A percentile compares a stretch with the other conserved stretches of the same genome.
Evolutionary conservation across 106 monocot species (phyloP).

Genomic region (Chionographis japonica): DNA sequence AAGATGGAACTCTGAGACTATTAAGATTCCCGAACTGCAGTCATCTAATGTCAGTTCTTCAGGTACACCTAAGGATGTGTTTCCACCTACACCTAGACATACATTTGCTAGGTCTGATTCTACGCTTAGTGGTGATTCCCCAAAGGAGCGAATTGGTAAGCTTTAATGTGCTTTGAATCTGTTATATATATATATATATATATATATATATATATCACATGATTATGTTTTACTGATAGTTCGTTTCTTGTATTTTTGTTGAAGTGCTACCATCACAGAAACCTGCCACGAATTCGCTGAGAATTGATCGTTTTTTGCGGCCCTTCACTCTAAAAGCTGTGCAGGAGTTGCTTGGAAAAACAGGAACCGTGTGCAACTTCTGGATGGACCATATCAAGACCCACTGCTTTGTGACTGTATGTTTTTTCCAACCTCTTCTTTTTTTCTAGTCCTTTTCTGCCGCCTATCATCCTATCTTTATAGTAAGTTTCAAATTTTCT

Average conservation of each 20-base stretch:
- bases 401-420: constrained; percentile 57
- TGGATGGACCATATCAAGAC: constrained; percentile 68
- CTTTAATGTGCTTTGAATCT: neutral
- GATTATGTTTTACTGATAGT: neutral
- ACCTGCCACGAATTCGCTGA: constrained; percentile 58
- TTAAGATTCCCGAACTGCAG: constrained; percentile 50
- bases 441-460: too few species aligned
- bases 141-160: constrained; percentile 77
- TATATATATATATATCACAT: neutral
- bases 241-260: constrained; percentile 7
- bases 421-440: neutral
- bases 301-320: constrained; percentile 68
- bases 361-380: constrained; percentile 37
- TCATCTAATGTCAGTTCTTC: constrained; percentile 27
- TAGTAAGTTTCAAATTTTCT: too few species aligned
- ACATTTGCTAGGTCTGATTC: constrained; percentile 56
- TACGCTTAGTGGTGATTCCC: constrained; percentile 41
- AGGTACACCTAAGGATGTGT: constrained; percentile 34
- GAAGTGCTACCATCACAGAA: constrained; percentile 70
- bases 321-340: constrained; percentile 62
- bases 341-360: constrained; percentile 35
- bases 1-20: constrained; percentile 59
- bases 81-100: constrained; percentile 31
- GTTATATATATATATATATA: too few species aligned
- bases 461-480: too few species aligned